Base-by-base conservation (phyloP, 2,329 filamentous ascomycete genomes). In the Monilinia fructigena region DNA sequence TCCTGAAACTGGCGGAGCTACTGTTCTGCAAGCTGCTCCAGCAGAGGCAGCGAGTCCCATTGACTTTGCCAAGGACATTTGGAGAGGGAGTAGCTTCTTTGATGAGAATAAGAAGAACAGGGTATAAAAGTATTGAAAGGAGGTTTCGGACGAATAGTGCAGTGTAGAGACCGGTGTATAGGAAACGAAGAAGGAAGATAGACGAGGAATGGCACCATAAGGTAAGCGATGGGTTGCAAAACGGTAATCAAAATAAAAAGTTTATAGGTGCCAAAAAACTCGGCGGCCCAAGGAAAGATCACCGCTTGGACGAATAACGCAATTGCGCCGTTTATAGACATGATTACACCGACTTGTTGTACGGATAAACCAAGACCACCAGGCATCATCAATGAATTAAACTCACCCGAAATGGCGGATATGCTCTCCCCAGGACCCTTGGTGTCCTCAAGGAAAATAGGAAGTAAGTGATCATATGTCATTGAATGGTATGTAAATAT, bases 401-500 rank as follows among this genome's bases (percentile, higher is more conserved):
- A 69, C 64, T 38, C 66, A 5, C 23, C 42, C 4, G 65, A 67
- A 7, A 60, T 31, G 26, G 72, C 69, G 7, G 74, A 68, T 2
- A 75, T 71, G 31, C 74, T 67, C 14, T 68, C 65, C 11, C 68
- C 56, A 5, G 69, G 53, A 69, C 78, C 79, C 40, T 85, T 84
- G 52, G 87, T 83, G 73, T 97, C 93, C 76, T 97, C 93, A 62
- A 97, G 86, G 79, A 97, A 97, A 68, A 97, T 97, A 10, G 93
- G 93, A 64, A 97, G 82, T 0, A 97, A 84, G 76, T 96, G 91
- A 75, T 97, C 94, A 78, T 92, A 97, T 0, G 90, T 93, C 93
- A 97, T 97, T 48, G 90, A 92, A 78, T 97, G 93, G 76, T 96
- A 96, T 5, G 92, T 95, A 79, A 96, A 97, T 70, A 97, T 91